Base-by-base conservation (phyloP, 2,329 filamentous ascomycete species). In the Colletotrichum sp. region DNA sequence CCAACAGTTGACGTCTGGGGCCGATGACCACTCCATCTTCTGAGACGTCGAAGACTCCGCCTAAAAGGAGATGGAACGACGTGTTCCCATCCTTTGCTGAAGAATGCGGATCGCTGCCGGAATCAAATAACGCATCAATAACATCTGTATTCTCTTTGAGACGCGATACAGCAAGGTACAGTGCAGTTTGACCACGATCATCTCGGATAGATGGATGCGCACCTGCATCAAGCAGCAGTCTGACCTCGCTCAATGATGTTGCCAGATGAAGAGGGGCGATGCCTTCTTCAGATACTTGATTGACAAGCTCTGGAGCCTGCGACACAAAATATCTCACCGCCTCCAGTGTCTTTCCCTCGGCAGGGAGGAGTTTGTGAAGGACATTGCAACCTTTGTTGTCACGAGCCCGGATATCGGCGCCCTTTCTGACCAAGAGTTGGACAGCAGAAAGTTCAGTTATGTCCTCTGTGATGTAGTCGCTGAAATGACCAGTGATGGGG, bases 271-370 rank as follows among this genome's bases (percentile, higher is more conserved):
- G 62, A 24, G 70, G 70, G 32, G 62, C n/a, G 18, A 4, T 43
- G 18, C 52, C 52, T 8, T 60, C 16, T 12, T 60, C 34, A 34
- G 55, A 32, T 9, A 36, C 34, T n/a, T 52, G 12, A 34, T 67
- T 52, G 24, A 67, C 62, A 24, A 72, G 9, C 15, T 61, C 62
- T n/a, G 70, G 70, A 26, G 70, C 70, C 62, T 18, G 28, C 28
- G 34, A 15, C 4, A 18, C 43, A 16, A 24, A 18, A 9, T 12
- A 34, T 26, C 34, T 26, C 6, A 38, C 9, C 13, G 21, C 38
- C 9, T 30, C 24, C 8, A 58, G 55, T 13, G 55, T 21, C 6
- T 28, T 18, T 16, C 15, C 28, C 18, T 30, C 32, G 3, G 32
- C 16, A 18, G 32, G n/a, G 26, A 66, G 36, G 16, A 66, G 26